Evolutionary conservation across 345 rosid genomes (phyloP).

Genomic region (Acer campestre): DNA sequence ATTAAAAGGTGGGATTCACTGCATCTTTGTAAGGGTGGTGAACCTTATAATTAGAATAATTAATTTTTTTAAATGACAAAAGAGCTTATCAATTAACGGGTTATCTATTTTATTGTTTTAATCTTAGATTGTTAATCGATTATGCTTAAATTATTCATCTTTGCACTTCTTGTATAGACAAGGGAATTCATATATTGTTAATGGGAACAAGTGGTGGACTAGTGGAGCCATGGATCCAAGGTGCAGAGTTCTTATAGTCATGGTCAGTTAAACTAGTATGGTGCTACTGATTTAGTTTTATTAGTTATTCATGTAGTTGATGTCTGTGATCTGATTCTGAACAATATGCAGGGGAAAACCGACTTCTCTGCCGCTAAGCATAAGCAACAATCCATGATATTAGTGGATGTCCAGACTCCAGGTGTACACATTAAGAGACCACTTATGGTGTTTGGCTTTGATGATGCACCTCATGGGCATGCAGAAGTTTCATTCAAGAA

Average conservation of each 20-base stretch:
- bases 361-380: slow-evolving; percentile 78
- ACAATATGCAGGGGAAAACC: slow-evolving; percentile 76
- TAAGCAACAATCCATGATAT: slow-evolving; percentile 96
- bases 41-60: background rate
- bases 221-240: slow-evolving; percentile 99
- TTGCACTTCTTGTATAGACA: slow-evolving; percentile 49
- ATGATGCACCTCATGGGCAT: slow-evolving; percentile 99
- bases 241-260: slow-evolving; percentile 88
- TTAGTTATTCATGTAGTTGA: slow-evolving; percentile 12
- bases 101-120: slow-evolving; percentile 10
- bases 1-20: slow-evolving; percentile 59
- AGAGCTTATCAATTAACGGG: background rate
- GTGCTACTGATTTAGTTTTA: slow-evolving; percentile 3
- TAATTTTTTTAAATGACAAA: background rate
- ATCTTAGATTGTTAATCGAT: background rate
- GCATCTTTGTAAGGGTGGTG: background rate
- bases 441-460: slow-evolving; percentile 85
- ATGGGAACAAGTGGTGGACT: slow-evolving; percentile 99
- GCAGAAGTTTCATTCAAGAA: slow-evolving; percentile 82
- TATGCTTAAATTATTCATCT: background rate
- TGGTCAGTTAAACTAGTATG: slow-evolving; percentile 61
- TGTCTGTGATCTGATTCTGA: slow-evolving; percentile 15
- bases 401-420: slow-evolving; percentile 77
- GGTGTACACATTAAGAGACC: slow-evolving; percentile 83
- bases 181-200: slow-evolving; percentile 80